Base-by-base conservation (phyloP, 2,329 filamentous ascomycete genomes). In the Penicillium sp. region DNA sequence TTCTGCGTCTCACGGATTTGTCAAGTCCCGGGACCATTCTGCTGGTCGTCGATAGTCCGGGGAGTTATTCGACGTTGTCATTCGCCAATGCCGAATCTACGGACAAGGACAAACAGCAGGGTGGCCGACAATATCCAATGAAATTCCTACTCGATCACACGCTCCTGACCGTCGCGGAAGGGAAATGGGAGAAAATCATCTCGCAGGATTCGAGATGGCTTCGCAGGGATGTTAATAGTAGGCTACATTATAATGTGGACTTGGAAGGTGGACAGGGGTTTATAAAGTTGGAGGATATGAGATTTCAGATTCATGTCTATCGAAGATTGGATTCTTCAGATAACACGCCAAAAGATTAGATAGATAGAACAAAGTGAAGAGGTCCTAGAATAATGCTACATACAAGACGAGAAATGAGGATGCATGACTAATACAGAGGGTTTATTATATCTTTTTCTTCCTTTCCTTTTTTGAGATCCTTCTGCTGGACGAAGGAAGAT, bases 261-360 rank as follows among this genome's bases (percentile, higher is more conserved):
- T 23, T 58, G 26, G 56, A 54, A 50, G 56, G 46, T 12, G 82
- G 86, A 26, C 97, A 97, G 71, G 90, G 91, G 3, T 52, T 46
- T 12, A 91, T 96, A 60, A 82, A 85, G 52, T 74, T 97, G 68
- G 93, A 97, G 76, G 90, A 97, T 69, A 96, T 97, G 92, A 85
- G 92, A 47, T 96, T 93, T 72, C 93, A 97, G 73, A 79, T 96
- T 64, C 91, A 97, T 76, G 69, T 97, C 16, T 97, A 96, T 67
- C 72, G 75, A 55, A 73, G 76, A 60, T 49, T 76, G 23, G 8
- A 45, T 40, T 48, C 52, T 33, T 43, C 52, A 45, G 14, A 23
- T n/a, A n/a, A n/a, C n/a, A 42, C 16, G 18, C 18, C 24, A 16
- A 30, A 23, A 21, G 38, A 43, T 7, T 16, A 24, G 26, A 21